phyloP scores from a whole-genome alignment of 2,329 filamentous ascomycete species.

The Sporothrix brunneoviolacea region DNA sequence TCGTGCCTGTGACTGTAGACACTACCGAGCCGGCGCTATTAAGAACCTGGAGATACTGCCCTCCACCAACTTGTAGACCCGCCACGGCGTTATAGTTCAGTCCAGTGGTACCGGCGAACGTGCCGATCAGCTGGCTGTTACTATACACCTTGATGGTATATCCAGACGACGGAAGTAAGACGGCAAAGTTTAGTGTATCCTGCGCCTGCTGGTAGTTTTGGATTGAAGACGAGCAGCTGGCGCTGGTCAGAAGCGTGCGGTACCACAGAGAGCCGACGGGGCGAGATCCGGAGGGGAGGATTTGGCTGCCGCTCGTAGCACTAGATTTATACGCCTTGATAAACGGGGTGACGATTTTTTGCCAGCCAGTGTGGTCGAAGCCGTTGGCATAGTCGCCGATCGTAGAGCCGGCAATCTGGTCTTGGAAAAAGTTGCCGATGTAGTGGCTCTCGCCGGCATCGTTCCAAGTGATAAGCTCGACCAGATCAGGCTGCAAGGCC shows the following conservation, averaged over 20 bases:
- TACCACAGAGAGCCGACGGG: not conserved
- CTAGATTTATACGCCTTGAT: not conserved
- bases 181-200: too few relatives aligned
- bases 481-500: not conserved
- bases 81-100: too few relatives aligned
- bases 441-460: not conserved
- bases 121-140: too few relatives aligned
- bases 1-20: not conserved
- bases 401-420: not conserved
- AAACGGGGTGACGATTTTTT: not conserved
- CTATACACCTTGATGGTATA: too few relatives aligned
- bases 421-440: not conserved
- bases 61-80: too few relatives aligned
- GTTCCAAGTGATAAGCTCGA: not conserved
- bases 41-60: too few relatives aligned
- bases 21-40: too few relatives aligned
- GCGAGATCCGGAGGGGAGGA: not conserved
- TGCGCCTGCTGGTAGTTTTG: not conserved
- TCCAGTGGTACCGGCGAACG: too few relatives aligned
- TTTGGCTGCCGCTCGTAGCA: too few relatives aligned
- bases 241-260: not conserved
- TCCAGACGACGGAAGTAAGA: too few relatives aligned
- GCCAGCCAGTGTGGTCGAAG: not conserved
- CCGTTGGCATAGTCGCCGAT: not conserved
- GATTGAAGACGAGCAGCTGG: not conserved